Evolutionary conservation across 2,329 filamentous ascomycete genomes (phyloP), one percentile per base, ranked within the genome.

Genomic region (Chaetomium globosum): DNA sequence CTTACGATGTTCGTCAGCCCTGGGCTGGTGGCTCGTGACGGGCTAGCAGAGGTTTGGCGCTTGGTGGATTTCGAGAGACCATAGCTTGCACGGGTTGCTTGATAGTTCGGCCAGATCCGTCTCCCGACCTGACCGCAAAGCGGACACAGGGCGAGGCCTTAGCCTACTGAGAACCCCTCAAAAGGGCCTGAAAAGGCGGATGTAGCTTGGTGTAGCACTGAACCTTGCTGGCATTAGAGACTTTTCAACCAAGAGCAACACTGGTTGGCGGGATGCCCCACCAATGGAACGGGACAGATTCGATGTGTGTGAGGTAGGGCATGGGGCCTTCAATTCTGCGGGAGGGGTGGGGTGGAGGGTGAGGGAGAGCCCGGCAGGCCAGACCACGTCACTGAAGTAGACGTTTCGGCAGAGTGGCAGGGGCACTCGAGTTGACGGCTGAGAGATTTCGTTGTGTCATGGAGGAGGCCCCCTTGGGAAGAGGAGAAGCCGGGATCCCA

Each of bases 31-130:
- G 30, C 36, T 28, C 12, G 56, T 19, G 58, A 21, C 49, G 33
- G 36, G 33, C 48, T 63, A 53, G 62, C 53, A 46, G 58, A 65
- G 28, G 58, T 31, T 59, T 13, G 54, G 49, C 30, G 55, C 62
- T 58, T 61, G 28, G 51, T 9, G 23, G 43, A 46, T 48, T n/a
- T 52, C 49, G 51, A n/a, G 21, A 9, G 36, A 67, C 30, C 67
- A 69, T 69, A 58, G 59, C 65, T 51, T 59, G 57, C 21, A 19
- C 31, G 21, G 30, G 7, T 39, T 19, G 33, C 26, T 23, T 10
- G 26, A n/a, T 19, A 23, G 21, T 21, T 36, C 23, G 28, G 30
- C 39, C 33, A 10, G 30, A 62, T 39, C 54, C 39, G 59, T 28
- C 48, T 51, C 51, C 39, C 31, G 13, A 48, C 48, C 19, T 48